These are phyloP conservation scores for Pythium sp. DNA, from an alignment of 352 stramenopile species.

Conservation along the genomic window DNA sequence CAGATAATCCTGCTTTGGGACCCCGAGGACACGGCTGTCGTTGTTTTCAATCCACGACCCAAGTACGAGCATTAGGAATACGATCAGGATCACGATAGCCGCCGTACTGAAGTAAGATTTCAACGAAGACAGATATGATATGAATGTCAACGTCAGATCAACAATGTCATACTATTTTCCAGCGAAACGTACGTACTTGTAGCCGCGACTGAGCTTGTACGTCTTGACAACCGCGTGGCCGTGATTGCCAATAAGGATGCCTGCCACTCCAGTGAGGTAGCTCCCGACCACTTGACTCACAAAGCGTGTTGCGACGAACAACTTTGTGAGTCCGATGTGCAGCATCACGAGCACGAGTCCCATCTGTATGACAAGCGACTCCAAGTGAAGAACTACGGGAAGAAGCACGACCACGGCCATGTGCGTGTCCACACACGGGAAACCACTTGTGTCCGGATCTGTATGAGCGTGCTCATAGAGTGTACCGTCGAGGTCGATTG, in stretches of 20 bases:
- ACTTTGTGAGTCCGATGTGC: constrained; percentile 28
- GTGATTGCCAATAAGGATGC: constrained; percentile 58
- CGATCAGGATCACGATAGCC: constrained; percentile 43
- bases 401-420: constrained; percentile 71
- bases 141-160: not conserved
- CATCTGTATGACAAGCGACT: constrained; percentile 26
- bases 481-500: constrained; percentile 46
- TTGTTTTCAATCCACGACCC: constrained; percentile 78
- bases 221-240: constrained; percentile 43
- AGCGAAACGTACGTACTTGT: constrained; percentile 27
- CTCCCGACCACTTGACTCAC: constrained; percentile 55
- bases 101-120: constrained; percentile 22
- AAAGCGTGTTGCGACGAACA: constrained; percentile 54
- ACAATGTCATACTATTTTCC: not conserved
- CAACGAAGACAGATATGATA: not conserved
- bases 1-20: constrained; percentile 62
- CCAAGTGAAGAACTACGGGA: constrained; percentile 44
- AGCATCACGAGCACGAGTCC: constrained; percentile 24
- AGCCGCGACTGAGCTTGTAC: constrained; percentile 41
- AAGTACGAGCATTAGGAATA: constrained; percentile 49
- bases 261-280: constrained; percentile 55
- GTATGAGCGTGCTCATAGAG: constrained; percentile 23
- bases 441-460: constrained; percentile 20
- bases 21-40: constrained; percentile 55
- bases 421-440: constrained; percentile 66